Conservation (phyloP, 768 basidiomycete genomes). For the Rossbeevera mucosa region DNA sequence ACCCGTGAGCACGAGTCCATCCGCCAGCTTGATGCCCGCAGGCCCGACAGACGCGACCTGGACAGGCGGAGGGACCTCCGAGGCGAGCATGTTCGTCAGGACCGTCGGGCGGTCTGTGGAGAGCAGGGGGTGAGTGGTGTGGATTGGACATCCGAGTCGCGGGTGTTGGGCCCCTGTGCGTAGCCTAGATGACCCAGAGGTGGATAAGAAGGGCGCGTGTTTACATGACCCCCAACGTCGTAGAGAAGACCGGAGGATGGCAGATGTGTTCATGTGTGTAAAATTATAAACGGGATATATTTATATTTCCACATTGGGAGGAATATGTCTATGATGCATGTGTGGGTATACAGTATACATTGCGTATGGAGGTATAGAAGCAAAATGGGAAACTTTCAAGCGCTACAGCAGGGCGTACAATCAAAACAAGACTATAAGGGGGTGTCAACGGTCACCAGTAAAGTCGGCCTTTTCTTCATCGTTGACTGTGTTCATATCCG, state of each 20-base stretch:
- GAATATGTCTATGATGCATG: not conserved
- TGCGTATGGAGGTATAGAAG: not conserved
- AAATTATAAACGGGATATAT: no score
- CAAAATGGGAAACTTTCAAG: not conserved
- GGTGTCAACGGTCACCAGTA: no score
- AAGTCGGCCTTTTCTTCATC: constrained; percentile 16
- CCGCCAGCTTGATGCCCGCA: constrained; percentile 64
- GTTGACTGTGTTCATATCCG: constrained; percentile 4
- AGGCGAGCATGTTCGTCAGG: constrained; percentile 71
- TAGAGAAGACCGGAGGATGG: constrained; percentile 3
- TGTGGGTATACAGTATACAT: not conserved
- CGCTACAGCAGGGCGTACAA: constrained; percentile 10
- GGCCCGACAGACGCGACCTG: constrained; percentile 64
- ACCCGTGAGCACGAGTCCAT: constrained; percentile 72
- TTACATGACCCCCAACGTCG: constrained; percentile 1
- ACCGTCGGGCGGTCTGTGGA: constrained; percentile 24
- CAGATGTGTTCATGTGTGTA: not conserved
- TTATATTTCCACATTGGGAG: not conserved
- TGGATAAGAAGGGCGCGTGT: not conserved
- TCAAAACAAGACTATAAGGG: not conserved
- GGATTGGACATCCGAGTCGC: constrained; percentile 9
- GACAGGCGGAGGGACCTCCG: constrained; percentile 62
- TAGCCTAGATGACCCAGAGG: not conserved
- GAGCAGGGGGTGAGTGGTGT: constrained; percentile 8
- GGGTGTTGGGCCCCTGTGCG: not conserved